phyloP scores from a whole-genome alignment of 2,329 filamentous ascomycete species.

The Colletotrichum cordylinicola region DNA sequence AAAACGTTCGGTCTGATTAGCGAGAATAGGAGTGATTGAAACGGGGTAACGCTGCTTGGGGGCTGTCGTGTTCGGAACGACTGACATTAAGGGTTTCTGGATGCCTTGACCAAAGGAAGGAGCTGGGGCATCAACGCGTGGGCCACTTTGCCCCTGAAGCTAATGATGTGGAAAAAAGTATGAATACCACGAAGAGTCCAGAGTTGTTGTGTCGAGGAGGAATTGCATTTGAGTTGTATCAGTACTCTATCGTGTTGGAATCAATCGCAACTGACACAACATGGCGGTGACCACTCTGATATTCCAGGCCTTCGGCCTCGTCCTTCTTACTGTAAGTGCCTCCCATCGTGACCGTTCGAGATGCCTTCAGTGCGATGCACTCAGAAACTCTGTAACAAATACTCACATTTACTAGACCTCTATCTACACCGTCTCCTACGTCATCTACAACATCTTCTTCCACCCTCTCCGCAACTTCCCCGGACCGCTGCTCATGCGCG shows the following conservation, averaged over 20 bases:
- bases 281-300: not conserved
- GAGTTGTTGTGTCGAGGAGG: not conserved
- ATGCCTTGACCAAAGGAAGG: not conserved
- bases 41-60: not conserved
- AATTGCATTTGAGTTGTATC: not conserved
- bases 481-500: conserved; percentile 27
- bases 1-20: not conserved
- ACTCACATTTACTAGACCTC: not conserved
- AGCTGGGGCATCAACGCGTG: not conserved
- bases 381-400: not conserved
- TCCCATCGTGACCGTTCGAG: too few relatives aligned
- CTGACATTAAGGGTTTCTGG: not conserved
- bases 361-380: not conserved
- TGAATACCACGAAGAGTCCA: not conserved
- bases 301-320: not conserved
- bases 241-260: not conserved
- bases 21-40: not conserved
- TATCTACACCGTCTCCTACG: not conserved
- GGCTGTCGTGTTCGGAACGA: not conserved
- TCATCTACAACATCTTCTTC: conserved; percentile 36
- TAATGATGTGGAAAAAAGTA: not conserved
- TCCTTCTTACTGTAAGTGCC: not conserved
- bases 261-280: not conserved
- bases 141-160: not conserved
- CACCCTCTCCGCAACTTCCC: conserved; percentile 38